These are phyloP conservation scores for Lecanicillium sp. DNA, from an alignment of 2,329 filamentous ascomycete species.

Conservation along the genomic window DNA sequence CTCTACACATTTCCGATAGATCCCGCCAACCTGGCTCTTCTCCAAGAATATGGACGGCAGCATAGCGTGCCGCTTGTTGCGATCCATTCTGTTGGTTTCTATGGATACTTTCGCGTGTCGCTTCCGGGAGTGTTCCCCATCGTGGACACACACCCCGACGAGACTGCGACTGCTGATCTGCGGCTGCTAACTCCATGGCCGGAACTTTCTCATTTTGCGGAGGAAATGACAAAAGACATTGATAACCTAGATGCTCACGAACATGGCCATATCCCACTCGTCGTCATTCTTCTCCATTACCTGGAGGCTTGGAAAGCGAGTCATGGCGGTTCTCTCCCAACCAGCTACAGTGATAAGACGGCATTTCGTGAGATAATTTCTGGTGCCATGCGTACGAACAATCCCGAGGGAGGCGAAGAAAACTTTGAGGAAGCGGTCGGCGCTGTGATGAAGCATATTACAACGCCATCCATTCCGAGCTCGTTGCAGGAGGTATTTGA, in stretches of 20 bases:
- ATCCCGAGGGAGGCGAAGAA: conserved; percentile 82
- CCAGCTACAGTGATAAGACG: conserved; percentile 76
- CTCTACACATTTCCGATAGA: conserved; percentile 45
- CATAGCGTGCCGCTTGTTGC: conserved; percentile 69
- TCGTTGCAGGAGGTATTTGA: conserved; percentile 73
- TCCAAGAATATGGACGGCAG: conserved; percentile 40
- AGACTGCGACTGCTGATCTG: conserved; percentile 76
- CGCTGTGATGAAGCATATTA: conserved; percentile 82
- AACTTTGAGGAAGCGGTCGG: conserved; percentile 91
- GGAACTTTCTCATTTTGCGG: conserved; percentile 62
- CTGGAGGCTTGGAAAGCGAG: conserved; percentile 69
- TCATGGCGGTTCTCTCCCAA: conserved; percentile 62
- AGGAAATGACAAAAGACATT: conserved; percentile 60
- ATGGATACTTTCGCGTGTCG: conserved; percentile 76
- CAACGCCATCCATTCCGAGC: conserved; percentile 57
- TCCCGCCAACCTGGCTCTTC: conserved; percentile 31
- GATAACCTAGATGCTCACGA: conserved; percentile 66
- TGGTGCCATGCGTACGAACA: conserved; percentile 59
- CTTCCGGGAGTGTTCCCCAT: conserved; percentile 79
- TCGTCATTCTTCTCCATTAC: conserved; percentile 75
- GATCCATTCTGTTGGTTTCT: conserved; percentile 86
- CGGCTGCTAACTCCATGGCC: conserved; percentile 81
- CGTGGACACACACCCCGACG: conserved; percentile 91
- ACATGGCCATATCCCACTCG: conserved; percentile 86
- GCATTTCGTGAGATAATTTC: conserved; percentile 69